Evolutionary conservation across 768 basidiomycete species (phyloP), one percentile per base, ranked within the genome.

Genomic region (Lactarius pseudohatsudake): DNA sequence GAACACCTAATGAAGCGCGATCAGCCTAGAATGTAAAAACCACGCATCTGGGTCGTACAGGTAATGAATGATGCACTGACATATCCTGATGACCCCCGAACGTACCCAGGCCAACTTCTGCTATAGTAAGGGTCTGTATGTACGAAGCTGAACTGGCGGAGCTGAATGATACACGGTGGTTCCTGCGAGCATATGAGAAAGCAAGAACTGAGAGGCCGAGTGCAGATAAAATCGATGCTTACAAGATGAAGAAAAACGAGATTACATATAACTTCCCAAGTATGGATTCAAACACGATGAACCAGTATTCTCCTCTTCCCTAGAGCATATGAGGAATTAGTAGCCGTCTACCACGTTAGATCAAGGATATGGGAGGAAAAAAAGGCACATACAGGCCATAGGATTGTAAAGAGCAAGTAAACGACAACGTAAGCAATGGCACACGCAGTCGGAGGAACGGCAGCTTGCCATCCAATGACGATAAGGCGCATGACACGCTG

Each of bases 181-280:
- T 50, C 47, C 47, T 26, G 47, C 4, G 22, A 50, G 47, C 45
- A 11, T 13, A 10, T 50, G 47, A 26, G 47, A 22, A 50, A 22
- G 22, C 1, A 50, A 11, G 10, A 11, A 22, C 2, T 11, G n/a
- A n/a, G 43, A n/a, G 45, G 43, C 8, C 20, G 18, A 22, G 45
- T 47, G 10, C 3, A 47, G 11, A 50, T 22, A 22, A 26, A 50
- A 13, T 47, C 4, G 26, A 28, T 34, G 56, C 62, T 0, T 11
- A 55, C 62, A 63, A 40, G 22, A 38, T 57, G 28, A 57, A 38
- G 62, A 63, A 57, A 36, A 63, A 55, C 20, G 62, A 63, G 10
- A 63, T 63, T 16, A 63, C 62, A 41, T 63, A 63, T 36, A 57
- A 40, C 53, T 63, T 63, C 22, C 62, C 62, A 20, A 63, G 18